Base-by-base conservation (phyloP, 2,329 filamentous ascomycete genomes). In the Fusarium floridanum region DNA sequence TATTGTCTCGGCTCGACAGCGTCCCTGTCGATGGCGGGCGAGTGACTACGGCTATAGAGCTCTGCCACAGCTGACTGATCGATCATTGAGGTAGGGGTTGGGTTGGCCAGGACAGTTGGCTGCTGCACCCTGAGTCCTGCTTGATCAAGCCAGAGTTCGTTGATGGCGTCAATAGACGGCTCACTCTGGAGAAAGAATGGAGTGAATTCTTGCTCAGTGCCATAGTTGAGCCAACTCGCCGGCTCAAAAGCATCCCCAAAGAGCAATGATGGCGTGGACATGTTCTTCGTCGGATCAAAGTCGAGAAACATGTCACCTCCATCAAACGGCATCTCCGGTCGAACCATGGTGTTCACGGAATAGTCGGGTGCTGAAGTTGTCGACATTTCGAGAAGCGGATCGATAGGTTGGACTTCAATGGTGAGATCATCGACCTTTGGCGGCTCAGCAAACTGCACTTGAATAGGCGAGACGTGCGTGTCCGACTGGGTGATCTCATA, bases 11-110 rank as follows among this genome's bases (percentile, higher is more conserved):
- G 65, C 17, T 67, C 61, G 3, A 65, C 65, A 1, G 48, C 65
- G 22, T 67, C 65, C 22, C 17, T 55, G 17, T 67, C 65, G 4
- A 67, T 48, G 2, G 61, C 36, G 0, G 65, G 61, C 3, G 65
- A 57, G 61, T 67, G 65, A 1, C 65, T 67, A 2, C 65, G 61
- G 14, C 65, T 67, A 2, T 67, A 67, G 0, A 67, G 48, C n/a
- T 65, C 61, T 5, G 65, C 61, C 2, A 67, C 48, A 1, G 45
- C 61, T 7, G 61, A 56, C 10, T 67, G 61, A 24, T 65, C 61
- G 3, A 39, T 45, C 29, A 45, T 11, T 0, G 65, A 67, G 10
- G 20, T 37, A 16, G 48, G 65, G 6, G 61, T 64, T 2, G 39
- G 61, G 4, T 37, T 17, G 0, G 65, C 34, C 0, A 37, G 10